phyloP scores from a whole-genome alignment of 371 early-diverging fungal genomes.

The Coemansia sp. region DNA sequence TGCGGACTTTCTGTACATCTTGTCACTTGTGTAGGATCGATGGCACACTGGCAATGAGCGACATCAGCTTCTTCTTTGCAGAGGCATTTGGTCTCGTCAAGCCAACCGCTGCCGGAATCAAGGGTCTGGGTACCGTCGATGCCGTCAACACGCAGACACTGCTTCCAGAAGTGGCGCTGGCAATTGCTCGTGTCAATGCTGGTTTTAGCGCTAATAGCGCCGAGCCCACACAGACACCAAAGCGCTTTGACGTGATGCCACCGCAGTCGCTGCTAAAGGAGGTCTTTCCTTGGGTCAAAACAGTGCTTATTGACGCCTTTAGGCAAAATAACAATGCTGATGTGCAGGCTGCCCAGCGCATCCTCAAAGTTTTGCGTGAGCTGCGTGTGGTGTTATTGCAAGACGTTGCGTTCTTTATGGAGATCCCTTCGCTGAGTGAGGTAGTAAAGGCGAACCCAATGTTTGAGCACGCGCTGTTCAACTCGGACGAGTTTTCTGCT shows the following conservation, averaged over 20 bases:
- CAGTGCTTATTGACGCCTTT: conserved; percentile 28
- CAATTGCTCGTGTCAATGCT: conserved; percentile 38
- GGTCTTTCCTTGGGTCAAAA: conserved; percentile 46
- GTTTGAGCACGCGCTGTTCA: conserved; percentile 31
- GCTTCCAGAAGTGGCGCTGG: conserved; percentile 22
- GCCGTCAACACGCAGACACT: conserved; percentile 19
- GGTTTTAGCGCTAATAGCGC: conserved; percentile 15
- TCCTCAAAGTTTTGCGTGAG: conserved; percentile 39
- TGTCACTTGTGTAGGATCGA: conserved; percentile 27
- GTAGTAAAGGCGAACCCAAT: conserved; percentile 10
- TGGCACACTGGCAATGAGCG: conserved; percentile 35
- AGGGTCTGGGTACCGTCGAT: conserved; percentile 34
- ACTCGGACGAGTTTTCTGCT: conserved; percentile 20
- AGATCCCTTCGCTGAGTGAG: conserved; percentile 31
- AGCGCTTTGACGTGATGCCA: conserved; percentile 32
- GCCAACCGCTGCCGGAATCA: conserved; percentile 35
- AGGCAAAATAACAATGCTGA: conserved; percentile 36
- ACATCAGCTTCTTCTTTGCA: conserved; percentile 41
- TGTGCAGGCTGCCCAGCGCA: conserved; percentile 33
- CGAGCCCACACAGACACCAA: conserved; percentile 8
- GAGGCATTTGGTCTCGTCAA: conserved; percentile 29
- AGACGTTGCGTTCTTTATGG: conserved; percentile 40
- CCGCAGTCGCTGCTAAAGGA: conserved; percentile 33
- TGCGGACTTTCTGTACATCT: conserved; percentile 4
- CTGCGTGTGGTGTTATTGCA: conserved; percentile 44